Conservation (phyloP, 192 early-diverging fungal species). For the Mortierella hygrophila region DNA sequence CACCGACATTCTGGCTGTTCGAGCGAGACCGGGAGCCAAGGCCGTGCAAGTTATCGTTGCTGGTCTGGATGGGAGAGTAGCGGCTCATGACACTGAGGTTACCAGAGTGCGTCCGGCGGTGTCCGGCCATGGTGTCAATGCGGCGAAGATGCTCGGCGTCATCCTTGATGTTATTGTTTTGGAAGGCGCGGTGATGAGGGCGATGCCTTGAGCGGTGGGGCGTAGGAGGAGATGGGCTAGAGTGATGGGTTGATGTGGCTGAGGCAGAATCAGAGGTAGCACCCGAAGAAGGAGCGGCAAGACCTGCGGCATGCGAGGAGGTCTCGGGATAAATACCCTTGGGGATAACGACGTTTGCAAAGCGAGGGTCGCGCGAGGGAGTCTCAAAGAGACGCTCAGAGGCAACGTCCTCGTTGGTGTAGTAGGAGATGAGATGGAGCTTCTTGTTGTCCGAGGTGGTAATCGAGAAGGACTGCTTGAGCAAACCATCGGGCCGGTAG, state of each 20-base stretch:
- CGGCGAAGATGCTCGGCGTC: constrained; percentile 7
- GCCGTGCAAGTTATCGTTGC: constrained; percentile 5
- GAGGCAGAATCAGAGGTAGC: constrained; percentile 17
- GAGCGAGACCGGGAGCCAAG: constrained; percentile 20
- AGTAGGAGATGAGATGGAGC: constrained; percentile 92
- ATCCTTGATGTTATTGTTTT: constrained; percentile 21
- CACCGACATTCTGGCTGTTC: constrained; percentile 30
- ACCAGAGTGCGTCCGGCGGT: constrained; percentile 39
- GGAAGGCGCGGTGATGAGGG: constrained; percentile 51
- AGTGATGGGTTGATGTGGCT: constrained; percentile 27
- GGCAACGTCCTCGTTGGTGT: constrained; percentile 83
- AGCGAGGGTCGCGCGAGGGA: constrained; percentile 74
- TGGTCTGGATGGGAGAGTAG: constrained; percentile 44
- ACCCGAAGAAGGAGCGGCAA: background rate
- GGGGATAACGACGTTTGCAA: constrained; percentile 77
- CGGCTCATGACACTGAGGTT: constrained; percentile 25
- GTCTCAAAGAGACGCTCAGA: constrained; percentile 70
- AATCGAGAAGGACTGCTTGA: constrained; percentile 92
- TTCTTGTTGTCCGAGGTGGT: constrained; percentile 83
- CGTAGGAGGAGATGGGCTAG: constrained; percentile 45
- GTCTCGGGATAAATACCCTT: constrained; percentile 90
- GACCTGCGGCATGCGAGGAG: constrained; percentile 22
- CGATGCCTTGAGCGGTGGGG: constrained; percentile 43
- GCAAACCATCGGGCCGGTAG: constrained; percentile 84
- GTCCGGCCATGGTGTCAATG: constrained; percentile 23